phyloP scores from a whole-genome alignment of 441 rosid genomes.

The Populus tomentosa region DNA sequence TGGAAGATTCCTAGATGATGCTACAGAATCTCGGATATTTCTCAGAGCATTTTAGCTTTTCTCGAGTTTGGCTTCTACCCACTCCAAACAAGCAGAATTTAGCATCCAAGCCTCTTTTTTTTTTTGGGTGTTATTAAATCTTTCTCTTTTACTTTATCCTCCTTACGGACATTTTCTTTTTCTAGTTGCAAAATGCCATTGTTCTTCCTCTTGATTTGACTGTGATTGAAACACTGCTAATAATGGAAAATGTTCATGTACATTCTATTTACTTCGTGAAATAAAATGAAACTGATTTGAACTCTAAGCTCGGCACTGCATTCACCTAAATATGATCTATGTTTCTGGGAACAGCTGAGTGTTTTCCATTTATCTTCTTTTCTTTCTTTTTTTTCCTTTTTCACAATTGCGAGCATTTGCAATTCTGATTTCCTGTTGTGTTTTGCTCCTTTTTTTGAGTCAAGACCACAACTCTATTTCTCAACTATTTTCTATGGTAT shows the following conservation, averaged over 20 bases:
- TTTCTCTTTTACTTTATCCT: not conserved
- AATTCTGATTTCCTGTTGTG: not conserved
- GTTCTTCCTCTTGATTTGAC: not conserved
- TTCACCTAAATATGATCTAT: not conserved
- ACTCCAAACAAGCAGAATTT: not conserved
- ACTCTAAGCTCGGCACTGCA: not conserved
- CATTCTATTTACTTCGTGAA: not conserved
- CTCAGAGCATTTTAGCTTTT: not conserved
- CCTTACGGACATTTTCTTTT: not conserved
- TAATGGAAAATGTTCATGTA: not conserved
- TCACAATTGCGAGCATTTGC: not conserved
- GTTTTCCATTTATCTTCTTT: not conserved
- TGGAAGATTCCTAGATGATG: not conserved
- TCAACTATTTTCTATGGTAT: slow-evolving; percentile 2
- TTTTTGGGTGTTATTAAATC: not conserved
- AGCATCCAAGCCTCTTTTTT: not conserved
- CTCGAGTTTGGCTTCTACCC: not conserved
- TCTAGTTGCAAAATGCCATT: not conserved
- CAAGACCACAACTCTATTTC: not conserved
- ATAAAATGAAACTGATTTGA: not conserved
- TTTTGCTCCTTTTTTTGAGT: not conserved
- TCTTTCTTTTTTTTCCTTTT: not conserved
- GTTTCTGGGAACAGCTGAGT: not conserved
- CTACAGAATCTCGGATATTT: not conserved
- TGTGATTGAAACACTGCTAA: not conserved